Percentiles rank a stretch among this genome's conserved stretches.
phyloP scores from a whole-genome alignment of 75 land plant genomes.

The Cupressus sempervirens region DNA sequence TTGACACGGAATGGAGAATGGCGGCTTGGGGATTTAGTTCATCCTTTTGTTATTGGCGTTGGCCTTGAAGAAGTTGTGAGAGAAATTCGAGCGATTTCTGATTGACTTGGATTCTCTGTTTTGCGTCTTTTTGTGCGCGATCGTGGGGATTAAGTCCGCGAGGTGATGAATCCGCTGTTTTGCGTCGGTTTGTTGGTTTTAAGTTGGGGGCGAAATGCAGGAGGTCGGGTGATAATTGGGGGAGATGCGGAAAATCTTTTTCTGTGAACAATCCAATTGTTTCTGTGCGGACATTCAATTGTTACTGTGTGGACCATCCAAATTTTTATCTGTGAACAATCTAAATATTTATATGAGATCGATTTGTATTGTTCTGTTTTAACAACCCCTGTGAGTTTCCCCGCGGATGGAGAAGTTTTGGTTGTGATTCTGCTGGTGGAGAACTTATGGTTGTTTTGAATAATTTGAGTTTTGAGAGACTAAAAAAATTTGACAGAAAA shows the following conservation, averaged over 20 bases:
- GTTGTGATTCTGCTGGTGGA: background rate
- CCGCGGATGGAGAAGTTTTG: background rate
- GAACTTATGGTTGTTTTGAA: too few relatives aligned
- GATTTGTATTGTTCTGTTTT: too few relatives aligned
- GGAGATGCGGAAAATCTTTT: background rate
- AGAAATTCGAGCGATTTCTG: background rate
- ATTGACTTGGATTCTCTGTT: background rate
- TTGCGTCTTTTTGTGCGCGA: background rate
- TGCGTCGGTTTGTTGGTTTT: too few relatives aligned
- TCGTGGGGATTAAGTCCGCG: background rate
- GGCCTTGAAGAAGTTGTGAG: background rate
- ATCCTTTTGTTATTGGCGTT: background rate
- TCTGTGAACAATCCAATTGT: too few relatives aligned
- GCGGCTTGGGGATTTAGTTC: background rate
- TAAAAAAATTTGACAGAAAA: too few relatives aligned
- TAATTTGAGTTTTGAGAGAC: too few relatives aligned
- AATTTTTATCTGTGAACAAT: too few relatives aligned
- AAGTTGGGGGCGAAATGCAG: background rate
- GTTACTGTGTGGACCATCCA: too few relatives aligned
- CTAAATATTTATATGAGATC: too few relatives aligned
- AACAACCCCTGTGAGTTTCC: too few relatives aligned
- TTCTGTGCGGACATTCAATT: too few relatives aligned
- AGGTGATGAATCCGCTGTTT: background rate
- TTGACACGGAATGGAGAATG: background rate
- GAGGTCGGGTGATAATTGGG: background rate